These are phyloP conservation scores for Fusarium tricinctum DNA, from an alignment of 2,329 filamentous ascomycete genomes.

Conservation along the genomic window DNA sequence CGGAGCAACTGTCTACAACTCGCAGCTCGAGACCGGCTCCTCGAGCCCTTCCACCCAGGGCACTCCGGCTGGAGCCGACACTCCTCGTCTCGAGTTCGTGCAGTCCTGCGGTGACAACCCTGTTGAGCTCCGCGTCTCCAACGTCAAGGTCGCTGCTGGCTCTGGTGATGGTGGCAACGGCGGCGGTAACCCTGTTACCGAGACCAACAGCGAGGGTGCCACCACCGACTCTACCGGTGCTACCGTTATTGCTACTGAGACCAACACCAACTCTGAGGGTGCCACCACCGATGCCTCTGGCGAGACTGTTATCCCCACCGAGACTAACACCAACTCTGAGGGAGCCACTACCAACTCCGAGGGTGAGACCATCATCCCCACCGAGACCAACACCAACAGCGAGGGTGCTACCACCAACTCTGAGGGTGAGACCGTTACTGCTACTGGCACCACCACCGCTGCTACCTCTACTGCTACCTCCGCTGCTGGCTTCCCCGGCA, in stretches of 20 bases:
- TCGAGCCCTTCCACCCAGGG: fast-evolving
- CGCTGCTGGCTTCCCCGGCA: constrained; percentile 35
- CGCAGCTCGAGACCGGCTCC: neutral
- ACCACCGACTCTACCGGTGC: neutral
- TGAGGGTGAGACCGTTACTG: constrained; percentile 13
- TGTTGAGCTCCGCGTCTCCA: neutral
- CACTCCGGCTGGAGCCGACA: fast-evolving
- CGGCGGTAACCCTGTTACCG: constrained; percentile 44
- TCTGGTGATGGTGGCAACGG: neutral
- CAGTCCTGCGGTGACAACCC: constrained; percentile 27
- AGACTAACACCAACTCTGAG: constrained; percentile 34
- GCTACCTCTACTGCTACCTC: constrained; percentile 48
- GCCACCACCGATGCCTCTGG: too few relatives aligned
- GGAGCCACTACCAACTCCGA: neutral
- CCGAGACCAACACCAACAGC: constrained; percentile 12
- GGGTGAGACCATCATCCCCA: neutral
- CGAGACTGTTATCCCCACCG: too few relatives aligned
- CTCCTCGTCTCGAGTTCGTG: constrained; percentile 2
- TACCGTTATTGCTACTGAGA: neutral
- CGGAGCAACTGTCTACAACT: neutral
- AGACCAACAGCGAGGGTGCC: constrained; percentile 2
- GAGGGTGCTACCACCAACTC: constrained; percentile 16
- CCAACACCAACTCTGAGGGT: constrained; percentile 12
- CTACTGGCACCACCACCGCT: constrained; percentile 44
- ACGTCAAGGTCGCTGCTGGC: constrained; percentile 19